Conservation (phyloP, 306 rosid species). For the Adenanthera pavonina region DNA sequence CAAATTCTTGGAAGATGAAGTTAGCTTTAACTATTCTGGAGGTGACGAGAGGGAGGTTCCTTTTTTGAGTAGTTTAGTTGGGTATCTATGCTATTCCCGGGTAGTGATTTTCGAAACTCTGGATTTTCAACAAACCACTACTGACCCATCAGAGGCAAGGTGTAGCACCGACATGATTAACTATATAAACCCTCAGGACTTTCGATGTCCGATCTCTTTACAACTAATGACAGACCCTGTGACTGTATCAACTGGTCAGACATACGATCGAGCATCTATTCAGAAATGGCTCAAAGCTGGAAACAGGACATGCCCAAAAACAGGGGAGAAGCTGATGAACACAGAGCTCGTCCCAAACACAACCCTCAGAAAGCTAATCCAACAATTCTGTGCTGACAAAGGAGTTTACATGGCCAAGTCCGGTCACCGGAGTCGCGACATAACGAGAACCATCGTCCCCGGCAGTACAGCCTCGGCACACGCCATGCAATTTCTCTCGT, state of each 20-base stretch:
- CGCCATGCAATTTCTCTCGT: slow-evolving; percentile 62
- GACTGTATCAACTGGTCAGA: slow-evolving; percentile 86
- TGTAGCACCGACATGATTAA: slow-evolving; percentile 43
- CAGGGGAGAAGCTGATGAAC: slow-evolving; percentile 68
- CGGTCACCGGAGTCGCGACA: slow-evolving; percentile 39
- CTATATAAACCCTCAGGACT: slow-evolving; percentile 65
- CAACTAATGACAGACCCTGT: slow-evolving; percentile 89
- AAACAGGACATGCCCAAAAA: slow-evolving; percentile 74
- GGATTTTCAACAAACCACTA: slow-evolving; percentile 36
- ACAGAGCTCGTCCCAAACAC: slow-evolving; percentile 70
- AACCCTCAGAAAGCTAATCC: slow-evolving; percentile 58
- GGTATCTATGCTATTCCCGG: slow-evolving; percentile 65
- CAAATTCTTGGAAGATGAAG: slow-evolving; percentile 67
- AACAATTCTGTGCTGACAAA: slow-evolving; percentile 52
- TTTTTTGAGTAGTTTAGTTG: slow-evolving; percentile 61
- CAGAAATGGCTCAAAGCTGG: slow-evolving; percentile 81
- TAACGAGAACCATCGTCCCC: slow-evolving; percentile 42
- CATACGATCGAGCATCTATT: slow-evolving; percentile 82
- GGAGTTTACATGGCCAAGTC: slow-evolving; percentile 42
- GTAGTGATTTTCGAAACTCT: slow-evolving; percentile 62
- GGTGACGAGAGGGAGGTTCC: slow-evolving; percentile 48
- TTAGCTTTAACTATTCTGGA: slow-evolving; percentile 35
- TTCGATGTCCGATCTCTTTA: slow-evolving; percentile 83
- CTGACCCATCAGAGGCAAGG: slow-evolving; percentile 36
- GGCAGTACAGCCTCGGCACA: slow-evolving; percentile 57